Conservation (phyloP, 139 green algal species). For the Chlamydomonas incerta region DNA sequence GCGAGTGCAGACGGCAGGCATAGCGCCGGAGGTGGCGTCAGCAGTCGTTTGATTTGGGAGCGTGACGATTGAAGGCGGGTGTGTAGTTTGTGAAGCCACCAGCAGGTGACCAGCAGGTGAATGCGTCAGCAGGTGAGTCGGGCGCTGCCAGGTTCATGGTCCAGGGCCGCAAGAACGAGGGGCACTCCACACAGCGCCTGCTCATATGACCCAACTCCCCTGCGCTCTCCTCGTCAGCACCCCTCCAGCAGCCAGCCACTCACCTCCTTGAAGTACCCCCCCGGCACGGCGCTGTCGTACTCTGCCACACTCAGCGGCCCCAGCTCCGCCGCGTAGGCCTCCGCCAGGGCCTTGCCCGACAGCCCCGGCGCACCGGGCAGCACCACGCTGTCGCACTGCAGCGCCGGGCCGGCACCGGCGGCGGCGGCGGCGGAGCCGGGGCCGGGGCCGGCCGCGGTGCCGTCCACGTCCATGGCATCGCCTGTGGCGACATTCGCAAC, state of each 20-base stretch:
- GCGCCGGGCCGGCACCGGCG: background rate
- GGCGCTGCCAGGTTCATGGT: too few species aligned
- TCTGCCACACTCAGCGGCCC: slow-evolving; percentile 54
- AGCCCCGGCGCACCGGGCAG: slow-evolving; percentile 37
- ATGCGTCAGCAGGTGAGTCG: too few species aligned
- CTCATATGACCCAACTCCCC: background rate
- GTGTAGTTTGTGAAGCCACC: too few species aligned
- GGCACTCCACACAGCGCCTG: too few species aligned
- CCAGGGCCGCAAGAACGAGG: too few species aligned
- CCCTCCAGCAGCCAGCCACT: background rate
- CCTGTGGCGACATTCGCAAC: too few species aligned
- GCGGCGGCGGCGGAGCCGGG: background rate
- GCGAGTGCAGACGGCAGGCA: too few species aligned
- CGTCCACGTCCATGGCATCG: slow-evolving; percentile 13
- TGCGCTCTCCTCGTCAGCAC: background rate
- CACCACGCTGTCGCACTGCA: slow-evolving; percentile 1
- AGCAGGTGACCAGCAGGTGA: too few species aligned
- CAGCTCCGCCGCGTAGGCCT: slow-evolving; percentile 61
- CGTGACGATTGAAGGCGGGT: too few species aligned
- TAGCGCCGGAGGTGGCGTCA: too few species aligned
- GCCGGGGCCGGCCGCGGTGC: too few species aligned
- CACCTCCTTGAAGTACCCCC: slow-evolving; percentile 67
- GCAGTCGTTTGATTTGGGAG: too few species aligned
- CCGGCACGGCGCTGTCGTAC: slow-evolving; percentile 64
- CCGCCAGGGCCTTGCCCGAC: slow-evolving; percentile 52